Base-by-base conservation (phyloP, 2,329 filamentous ascomycete genomes). In the Alternaria conjuncta region DNA sequence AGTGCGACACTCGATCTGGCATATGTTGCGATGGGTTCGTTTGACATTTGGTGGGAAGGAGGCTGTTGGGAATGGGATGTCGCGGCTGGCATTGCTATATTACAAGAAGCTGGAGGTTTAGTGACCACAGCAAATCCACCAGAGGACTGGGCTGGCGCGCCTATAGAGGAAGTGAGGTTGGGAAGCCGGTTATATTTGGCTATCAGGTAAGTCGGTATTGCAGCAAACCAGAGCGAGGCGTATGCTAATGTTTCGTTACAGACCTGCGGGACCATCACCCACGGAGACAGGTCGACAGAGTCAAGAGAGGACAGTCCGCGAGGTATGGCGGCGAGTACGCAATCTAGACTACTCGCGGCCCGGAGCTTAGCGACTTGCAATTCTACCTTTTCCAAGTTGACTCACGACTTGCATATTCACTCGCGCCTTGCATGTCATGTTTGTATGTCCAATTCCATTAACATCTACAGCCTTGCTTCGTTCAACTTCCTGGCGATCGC, bases 61-160 rank as follows among this genome's bases (percentile, higher is more conserved):
- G 91, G 91, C 0, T 93, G 90, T 72, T 93, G 91, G 91, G 92
- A 93, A 79, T 94, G 91, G 90, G 92, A 94, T 69, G 91, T 93
- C 4, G 90, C 91, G 2, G 92, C 91, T 12, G 91, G 91, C 2
- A 88, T 93, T 62, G 90, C 89, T 5, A 89, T 94, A 44, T 80
- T 94, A 1, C 82, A 89, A 61, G 91, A 94, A 80, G 91, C 92
- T 3, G 91, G 91, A 2, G 92, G 92, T 0, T 77, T 94, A 5
- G 84, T 93, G 20, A 94, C 91, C 0, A 91, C 89, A 4, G 91
- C 90, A 0, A 93, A 93, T 70, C 90, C 91, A 2, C 91, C 91
- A 1, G 78, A 84, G 43, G 82, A 91, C 66, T 78, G 81, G 12
- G 82, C 84, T 11, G 88, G 82, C 1, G 86, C 85, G 2, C 78